Percentiles rank a stretch among this genome's conserved stretches.
Evolutionary conservation across 2,329 filamentous ascomycete genomes (phyloP).

Genomic region (Calonectria montana): DNA sequence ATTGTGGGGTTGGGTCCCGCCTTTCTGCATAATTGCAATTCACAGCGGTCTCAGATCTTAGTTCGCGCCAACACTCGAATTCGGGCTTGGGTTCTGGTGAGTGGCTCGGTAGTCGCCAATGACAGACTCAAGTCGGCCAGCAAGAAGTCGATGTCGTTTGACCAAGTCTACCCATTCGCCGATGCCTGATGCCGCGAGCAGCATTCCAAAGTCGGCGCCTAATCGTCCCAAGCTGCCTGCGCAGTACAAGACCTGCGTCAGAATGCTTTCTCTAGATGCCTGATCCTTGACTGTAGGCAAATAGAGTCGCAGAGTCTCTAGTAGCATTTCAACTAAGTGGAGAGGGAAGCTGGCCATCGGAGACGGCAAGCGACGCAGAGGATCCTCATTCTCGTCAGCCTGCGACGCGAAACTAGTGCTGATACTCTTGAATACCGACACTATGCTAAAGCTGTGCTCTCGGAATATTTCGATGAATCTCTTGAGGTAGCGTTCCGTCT

Average conservation of each 20-base stretch:
- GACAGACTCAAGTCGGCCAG: conserved; percentile 79
- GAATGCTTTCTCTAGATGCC: conserved; percentile 83
- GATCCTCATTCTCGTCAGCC: conserved; percentile 33
- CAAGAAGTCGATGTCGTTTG: conserved; percentile 86
- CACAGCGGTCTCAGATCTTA: conserved; percentile 3
- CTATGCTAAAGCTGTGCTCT: conserved; percentile 95
- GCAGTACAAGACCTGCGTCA: conserved; percentile 94
- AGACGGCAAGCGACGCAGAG: conserved; percentile 74
- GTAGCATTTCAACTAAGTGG: conserved; percentile 83
- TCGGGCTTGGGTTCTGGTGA: conserved; percentile 22
- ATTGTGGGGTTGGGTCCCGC: conserved; percentile 31
- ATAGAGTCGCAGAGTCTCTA: conserved; percentile 80
- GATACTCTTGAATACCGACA: conserved; percentile 93
- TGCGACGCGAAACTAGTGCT: conserved; percentile 55
- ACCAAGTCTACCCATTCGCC: conserved; percentile 90
- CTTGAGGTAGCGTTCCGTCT: conserved; percentile 94
- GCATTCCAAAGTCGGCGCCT: conserved; percentile 92
- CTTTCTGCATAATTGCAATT: conserved; percentile 39
- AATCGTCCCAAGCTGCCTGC: conserved; percentile 90
- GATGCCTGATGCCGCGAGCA: conserved; percentile 72
- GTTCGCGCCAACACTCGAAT: conserved; percentile 15
- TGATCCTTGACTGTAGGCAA: conserved; percentile 85
- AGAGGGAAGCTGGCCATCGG: conserved; percentile 86
- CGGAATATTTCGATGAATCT: conserved; percentile 97
- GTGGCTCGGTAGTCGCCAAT: conserved; percentile 62